A percentile compares a stretch with the other conserved stretches of the same genome.
Conservation (phyloP, 257 asterid species). For the Oldenlandia corymbosa region DNA sequence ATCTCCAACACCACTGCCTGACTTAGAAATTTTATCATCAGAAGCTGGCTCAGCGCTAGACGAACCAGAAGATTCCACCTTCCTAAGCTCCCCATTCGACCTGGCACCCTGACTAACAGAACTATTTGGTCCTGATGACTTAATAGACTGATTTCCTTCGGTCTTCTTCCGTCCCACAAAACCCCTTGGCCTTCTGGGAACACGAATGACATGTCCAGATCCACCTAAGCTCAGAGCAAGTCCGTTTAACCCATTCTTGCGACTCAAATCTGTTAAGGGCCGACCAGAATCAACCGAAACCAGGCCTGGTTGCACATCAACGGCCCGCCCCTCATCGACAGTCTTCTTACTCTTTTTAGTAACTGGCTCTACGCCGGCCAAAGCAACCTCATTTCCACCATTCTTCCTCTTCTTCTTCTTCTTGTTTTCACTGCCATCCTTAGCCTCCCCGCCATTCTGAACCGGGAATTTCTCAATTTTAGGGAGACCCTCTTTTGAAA, state of each 20-base stretch:
- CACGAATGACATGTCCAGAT: conserved; percentile 47
- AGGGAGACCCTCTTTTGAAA: conserved; percentile 35
- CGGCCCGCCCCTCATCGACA: conserved; percentile 31
- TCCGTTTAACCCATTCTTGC: conserved; percentile 45
- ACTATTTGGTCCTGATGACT: conserved; percentile 30
- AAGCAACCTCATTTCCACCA: conserved; percentile 46
- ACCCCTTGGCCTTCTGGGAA: conserved; percentile 91
- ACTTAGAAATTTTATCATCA: conserved; percentile 25
- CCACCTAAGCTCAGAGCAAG: conserved; percentile 50
- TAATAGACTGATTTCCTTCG: conserved; percentile 31
- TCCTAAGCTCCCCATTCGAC: conserved; percentile 31
- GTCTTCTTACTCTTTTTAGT: conserved; percentile 52
- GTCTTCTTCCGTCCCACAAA: conserved; percentile 50
- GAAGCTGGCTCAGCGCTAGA: conserved; percentile 30
- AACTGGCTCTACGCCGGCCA: conserved; percentile 46
- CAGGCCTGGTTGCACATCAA: conserved; percentile 31
- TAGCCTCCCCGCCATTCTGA: conserved; percentile 29
- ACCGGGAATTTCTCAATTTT: conserved; percentile 19
- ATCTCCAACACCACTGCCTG: conserved; percentile 24
- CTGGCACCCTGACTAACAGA: conserved; percentile 29
- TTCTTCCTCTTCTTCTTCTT: conserved; percentile 51
- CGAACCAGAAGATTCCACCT: conserved; percentile 22
- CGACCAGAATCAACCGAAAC: conserved; percentile 14
- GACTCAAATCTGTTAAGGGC: conserved; percentile 23
- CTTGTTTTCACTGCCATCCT: conserved; percentile 26